Conservation (phyloP, 441 rosid genomes). For the Croton setiger region DNA sequence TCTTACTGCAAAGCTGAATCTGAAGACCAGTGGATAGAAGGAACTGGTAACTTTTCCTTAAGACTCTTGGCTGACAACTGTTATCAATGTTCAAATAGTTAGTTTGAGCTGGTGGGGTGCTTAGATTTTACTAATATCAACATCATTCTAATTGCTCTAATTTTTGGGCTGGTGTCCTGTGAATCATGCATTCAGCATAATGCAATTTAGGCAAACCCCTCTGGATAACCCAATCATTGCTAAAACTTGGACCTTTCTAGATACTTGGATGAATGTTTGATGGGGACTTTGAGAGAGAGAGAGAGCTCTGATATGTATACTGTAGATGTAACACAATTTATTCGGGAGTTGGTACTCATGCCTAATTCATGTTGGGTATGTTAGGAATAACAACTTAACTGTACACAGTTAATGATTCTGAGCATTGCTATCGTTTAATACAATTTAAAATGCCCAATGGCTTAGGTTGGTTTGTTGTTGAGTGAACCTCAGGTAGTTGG, state of each 20-base stretch:
- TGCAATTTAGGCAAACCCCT: not conserved
- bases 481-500: too few species aligned
- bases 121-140: not conserved
- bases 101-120: not conserved
- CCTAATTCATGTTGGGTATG: too few species aligned
- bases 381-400: too few species aligned
- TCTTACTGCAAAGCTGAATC: conserved; percentile 94
- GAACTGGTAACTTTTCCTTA: conserved; percentile 51
- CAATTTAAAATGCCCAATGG: too few species aligned
- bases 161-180: not conserved
- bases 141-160: not conserved
- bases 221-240: not conserved
- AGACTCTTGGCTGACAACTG: conserved; percentile 12
- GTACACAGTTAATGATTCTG: too few species aligned
- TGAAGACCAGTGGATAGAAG: conserved; percentile 70
- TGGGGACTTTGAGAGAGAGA: too few species aligned
- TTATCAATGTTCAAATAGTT: not conserved
- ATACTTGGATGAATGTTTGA: not conserved
- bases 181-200: not conserved
- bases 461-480: too few species aligned
- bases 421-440: too few species aligned
- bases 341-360: too few species aligned
- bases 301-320: too few species aligned
- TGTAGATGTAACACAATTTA: too few species aligned
- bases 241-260: not conserved